A percentile compares a stretch with the other conserved stretches of the same genome.
Conservation (phyloP, 257 asterid species). For the Gentiana macrophylla region DNA sequence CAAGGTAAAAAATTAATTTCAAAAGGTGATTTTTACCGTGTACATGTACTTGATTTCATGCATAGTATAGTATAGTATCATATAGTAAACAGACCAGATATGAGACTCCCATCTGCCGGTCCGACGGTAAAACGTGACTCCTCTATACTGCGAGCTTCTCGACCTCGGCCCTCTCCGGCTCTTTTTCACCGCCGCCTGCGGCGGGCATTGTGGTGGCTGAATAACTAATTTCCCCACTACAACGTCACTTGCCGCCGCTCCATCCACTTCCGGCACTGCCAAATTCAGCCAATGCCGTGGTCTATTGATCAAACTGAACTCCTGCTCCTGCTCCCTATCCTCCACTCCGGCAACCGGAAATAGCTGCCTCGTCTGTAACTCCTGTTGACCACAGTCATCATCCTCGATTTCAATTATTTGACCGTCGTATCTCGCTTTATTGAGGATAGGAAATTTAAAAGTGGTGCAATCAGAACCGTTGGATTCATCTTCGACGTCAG, state of each 20-base stretch:
- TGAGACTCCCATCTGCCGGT: constrained; percentile 99
- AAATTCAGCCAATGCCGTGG: constrained; percentile 50
- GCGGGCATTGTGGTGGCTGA: constrained; percentile 4
- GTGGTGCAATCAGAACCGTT: constrained; percentile 39
- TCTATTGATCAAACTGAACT: constrained; percentile 8
- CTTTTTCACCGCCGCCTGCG: constrained; percentile 35
- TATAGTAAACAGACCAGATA: constrained; percentile 46
- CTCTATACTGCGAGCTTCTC: constrained; percentile 93
- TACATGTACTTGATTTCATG: background rate
- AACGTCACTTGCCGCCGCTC: background rate
- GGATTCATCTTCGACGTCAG: constrained; percentile 36
- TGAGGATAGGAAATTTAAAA: constrained; percentile 63
- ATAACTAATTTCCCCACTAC: constrained; percentile 22
- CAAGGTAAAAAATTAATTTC: too few relatives aligned
- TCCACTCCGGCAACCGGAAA: constrained; percentile 30
- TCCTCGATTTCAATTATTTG: background rate
- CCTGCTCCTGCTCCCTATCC: constrained; percentile 2
- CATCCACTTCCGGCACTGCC: constrained; percentile 45
- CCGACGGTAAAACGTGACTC: constrained; percentile 90
- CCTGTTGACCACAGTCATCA: constrained; percentile 2
- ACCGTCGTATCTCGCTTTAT: constrained; percentile 1
- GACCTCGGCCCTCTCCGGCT: constrained; percentile 97
- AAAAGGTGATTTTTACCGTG: background rate
- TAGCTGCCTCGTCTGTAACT: constrained; percentile 36
- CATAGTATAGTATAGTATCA: background rate